Percentiles rank a stretch among this genome's conserved stretches.
Conservation (phyloP, 495 filamentous ascomycete genomes). For the Penicillium antarcticum region DNA sequence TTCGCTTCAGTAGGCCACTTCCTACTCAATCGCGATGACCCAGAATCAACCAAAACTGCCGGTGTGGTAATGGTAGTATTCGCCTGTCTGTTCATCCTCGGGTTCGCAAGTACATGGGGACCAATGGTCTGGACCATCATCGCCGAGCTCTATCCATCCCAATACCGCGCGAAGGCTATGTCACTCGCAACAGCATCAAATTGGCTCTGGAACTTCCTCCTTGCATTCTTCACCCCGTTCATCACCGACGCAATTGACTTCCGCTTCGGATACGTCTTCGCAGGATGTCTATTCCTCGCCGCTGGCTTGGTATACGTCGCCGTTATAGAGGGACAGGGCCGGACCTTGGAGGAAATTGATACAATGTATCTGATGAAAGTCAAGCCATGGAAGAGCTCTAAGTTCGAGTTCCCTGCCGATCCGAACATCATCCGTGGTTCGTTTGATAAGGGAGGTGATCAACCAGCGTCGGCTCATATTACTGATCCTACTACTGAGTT, state of each 20-base stretch:
- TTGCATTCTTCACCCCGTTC: slow-evolving; percentile 78
- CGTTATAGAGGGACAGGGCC: slow-evolving; percentile 64
- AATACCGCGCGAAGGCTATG: slow-evolving; percentile 72
- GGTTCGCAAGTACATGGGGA: slow-evolving; percentile 69
- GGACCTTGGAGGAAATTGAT: slow-evolving; percentile 74
- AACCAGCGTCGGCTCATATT: slow-evolving; percentile 16
- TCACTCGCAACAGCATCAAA: slow-evolving; percentile 74
- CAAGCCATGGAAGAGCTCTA: slow-evolving; percentile 58
- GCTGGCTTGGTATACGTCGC: slow-evolving; percentile 66
- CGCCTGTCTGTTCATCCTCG: slow-evolving; percentile 60
- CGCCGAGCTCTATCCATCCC: slow-evolving; percentile 74
- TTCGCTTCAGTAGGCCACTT: slow-evolving; percentile 67
- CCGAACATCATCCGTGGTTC: slow-evolving; percentile 17
- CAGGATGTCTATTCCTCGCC: slow-evolving; percentile 61
- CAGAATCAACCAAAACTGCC: slow-evolving; percentile 51
- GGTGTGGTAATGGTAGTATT: slow-evolving; percentile 71
- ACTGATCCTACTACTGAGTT: slow-evolving; percentile 7
- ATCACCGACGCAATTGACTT: slow-evolving; percentile 67
- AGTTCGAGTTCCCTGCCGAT: slow-evolving; percentile 39
- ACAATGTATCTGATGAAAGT: slow-evolving; percentile 73
- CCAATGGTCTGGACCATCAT: slow-evolving; percentile 79
- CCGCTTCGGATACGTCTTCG: slow-evolving; percentile 76
- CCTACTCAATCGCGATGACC: slow-evolving; percentile 47
- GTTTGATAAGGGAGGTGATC: slow-evolving; percentile 16
- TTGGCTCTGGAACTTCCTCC: slow-evolving; percentile 86